A percentile compares a stretch with the other conserved stretches of the same genome.
Conservation (phyloP, 306 rosid genomes). For the Albizia julibrissin region DNA sequence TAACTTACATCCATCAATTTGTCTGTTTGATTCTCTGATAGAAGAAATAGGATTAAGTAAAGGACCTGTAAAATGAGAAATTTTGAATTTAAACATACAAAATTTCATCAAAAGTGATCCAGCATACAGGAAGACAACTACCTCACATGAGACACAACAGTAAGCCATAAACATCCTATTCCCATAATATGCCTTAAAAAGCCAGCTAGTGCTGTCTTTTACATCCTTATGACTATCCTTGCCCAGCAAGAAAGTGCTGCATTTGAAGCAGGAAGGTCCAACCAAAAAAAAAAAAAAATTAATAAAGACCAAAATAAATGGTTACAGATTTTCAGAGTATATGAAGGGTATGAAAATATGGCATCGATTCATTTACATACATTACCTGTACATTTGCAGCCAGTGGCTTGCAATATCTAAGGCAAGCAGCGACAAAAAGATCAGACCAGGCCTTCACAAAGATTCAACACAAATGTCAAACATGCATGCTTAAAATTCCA, state of each 20-base stretch:
- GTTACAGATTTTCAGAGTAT: slow-evolving; percentile 8
- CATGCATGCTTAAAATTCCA: slow-evolving; percentile 29
- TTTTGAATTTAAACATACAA: background rate
- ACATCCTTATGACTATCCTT: slow-evolving; percentile 97
- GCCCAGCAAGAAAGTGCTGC: slow-evolving; percentile 92
- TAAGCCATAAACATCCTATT: slow-evolving; percentile 97
- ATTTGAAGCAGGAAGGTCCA: slow-evolving; percentile 33
- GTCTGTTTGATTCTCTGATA: slow-evolving; percentile 65
- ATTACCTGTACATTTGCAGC: slow-evolving; percentile 98
- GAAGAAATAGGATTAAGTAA: slow-evolving; percentile 74
- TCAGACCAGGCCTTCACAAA: slow-evolving; percentile 81
- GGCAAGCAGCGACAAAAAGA: slow-evolving; percentile 85
- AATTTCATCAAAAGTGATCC: background rate
- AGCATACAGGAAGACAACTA: slow-evolving; percentile 28
- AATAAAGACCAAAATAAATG: slow-evolving; percentile 20
- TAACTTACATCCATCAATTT: slow-evolving; percentile 70
- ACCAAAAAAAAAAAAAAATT: slow-evolving; percentile 17
- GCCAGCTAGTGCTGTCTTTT: slow-evolving; percentile 95
- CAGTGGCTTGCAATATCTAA: slow-evolving; percentile 98
- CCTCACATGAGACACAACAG: slow-evolving; percentile 97
- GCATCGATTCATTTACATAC: background rate
- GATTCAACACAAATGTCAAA: slow-evolving; percentile 44
- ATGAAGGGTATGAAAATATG: background rate
- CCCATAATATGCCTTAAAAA: slow-evolving; percentile 87
- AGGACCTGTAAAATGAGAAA: slow-evolving; percentile 62